These are phyloP conservation scores for Aspergillus incahuasiensis DNA, from an alignment of 495 filamentous ascomycete species.

Conservation along the genomic window DNA sequence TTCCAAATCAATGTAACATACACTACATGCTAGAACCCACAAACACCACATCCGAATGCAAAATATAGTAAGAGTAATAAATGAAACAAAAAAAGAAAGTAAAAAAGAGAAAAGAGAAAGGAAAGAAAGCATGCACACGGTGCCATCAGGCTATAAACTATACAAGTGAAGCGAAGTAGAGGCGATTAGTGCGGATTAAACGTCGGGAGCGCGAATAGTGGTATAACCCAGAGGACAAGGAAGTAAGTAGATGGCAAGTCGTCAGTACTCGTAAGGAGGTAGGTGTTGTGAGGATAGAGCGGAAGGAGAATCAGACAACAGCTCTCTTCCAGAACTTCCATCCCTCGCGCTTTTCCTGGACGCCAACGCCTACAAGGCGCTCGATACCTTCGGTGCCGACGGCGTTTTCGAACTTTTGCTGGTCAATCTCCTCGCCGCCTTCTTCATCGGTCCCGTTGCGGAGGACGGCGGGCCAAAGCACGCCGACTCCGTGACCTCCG, in stretches of 20 bases:
- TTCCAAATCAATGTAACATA: constrained; percentile 2
- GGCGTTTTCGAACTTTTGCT: constrained; percentile 83
- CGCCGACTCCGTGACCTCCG: constrained; percentile 86
- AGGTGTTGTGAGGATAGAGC: not conserved
- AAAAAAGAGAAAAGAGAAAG: constrained; percentile 2
- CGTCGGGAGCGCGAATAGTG: not conserved
- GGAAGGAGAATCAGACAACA: constrained; percentile 8
- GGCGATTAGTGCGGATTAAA: not conserved
- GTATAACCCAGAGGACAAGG: not conserved
- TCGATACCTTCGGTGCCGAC: constrained; percentile 79
- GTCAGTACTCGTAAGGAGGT: not conserved
- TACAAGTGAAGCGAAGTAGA: constrained; percentile 5
- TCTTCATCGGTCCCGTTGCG: constrained; percentile 67
- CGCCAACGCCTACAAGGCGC: constrained; percentile 54
- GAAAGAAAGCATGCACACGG: constrained; percentile 3
- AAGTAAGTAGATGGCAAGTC: not conserved
- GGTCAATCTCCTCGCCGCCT: constrained; percentile 86
- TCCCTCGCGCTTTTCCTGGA: constrained; percentile 65
- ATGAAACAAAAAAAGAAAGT: not conserved
- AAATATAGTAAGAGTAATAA: not conserved
- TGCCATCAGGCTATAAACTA: constrained; percentile 8
- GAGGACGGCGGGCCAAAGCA: constrained; percentile 84
- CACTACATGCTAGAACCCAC: not conserved
- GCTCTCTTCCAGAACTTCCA: constrained; percentile 90
- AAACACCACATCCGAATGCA: constrained; percentile 9